A percentile compares a stretch with the other conserved stretches of the same genome.
Conservation (phyloP, 2,329 filamentous ascomycete species). For the Phyllosticta capitalensis region DNA sequence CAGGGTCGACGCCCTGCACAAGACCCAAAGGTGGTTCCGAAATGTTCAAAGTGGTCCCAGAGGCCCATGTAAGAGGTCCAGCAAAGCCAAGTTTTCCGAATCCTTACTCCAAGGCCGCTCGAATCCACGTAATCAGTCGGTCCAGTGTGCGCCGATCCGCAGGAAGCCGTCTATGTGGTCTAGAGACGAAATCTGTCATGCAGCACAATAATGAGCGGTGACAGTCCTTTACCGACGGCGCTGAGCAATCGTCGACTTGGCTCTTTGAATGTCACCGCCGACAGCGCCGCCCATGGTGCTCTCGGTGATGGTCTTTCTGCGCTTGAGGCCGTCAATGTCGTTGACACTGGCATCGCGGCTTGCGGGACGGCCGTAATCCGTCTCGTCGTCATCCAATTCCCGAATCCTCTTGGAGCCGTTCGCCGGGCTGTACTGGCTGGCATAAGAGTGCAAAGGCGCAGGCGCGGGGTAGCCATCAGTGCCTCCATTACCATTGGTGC, state of each 20-base stretch:
- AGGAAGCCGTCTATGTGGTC: slow-evolving; percentile 10
- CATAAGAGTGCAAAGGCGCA: slow-evolving; percentile 53
- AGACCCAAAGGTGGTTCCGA: neutral
- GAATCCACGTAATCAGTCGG: slow-evolving; percentile 4
- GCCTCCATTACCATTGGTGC: slow-evolving; percentile 53
- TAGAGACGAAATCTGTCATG: slow-evolving; percentile 11
- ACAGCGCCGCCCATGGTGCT: slow-evolving; percentile 35
- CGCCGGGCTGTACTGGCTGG: slow-evolving; percentile 51
- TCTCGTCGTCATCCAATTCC: slow-evolving; percentile 52
- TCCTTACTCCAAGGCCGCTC: neutral
- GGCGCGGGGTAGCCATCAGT: slow-evolving; percentile 64
- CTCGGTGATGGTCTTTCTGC: slow-evolving; percentile 68
- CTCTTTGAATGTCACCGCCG: slow-evolving; percentile 17
- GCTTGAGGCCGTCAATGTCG: slow-evolving; percentile 59
- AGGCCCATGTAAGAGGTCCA: neutral
- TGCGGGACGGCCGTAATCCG: slow-evolving; percentile 56
- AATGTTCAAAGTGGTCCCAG: slow-evolving; percentile 4
- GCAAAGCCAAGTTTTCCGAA: neutral
- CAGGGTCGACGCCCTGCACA: neutral
- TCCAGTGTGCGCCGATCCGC: slow-evolving; percentile 5
- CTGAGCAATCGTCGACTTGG: slow-evolving; percentile 10
- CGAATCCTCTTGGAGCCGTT: slow-evolving; percentile 61
- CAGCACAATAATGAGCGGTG: slow-evolving; percentile 1
- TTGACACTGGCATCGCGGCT: slow-evolving; percentile 45
- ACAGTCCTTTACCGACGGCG: slow-evolving; percentile 8